phyloP scores from a whole-genome alignment of 2,329 filamentous ascomycete species.

The Basipetospora sp. region DNA sequence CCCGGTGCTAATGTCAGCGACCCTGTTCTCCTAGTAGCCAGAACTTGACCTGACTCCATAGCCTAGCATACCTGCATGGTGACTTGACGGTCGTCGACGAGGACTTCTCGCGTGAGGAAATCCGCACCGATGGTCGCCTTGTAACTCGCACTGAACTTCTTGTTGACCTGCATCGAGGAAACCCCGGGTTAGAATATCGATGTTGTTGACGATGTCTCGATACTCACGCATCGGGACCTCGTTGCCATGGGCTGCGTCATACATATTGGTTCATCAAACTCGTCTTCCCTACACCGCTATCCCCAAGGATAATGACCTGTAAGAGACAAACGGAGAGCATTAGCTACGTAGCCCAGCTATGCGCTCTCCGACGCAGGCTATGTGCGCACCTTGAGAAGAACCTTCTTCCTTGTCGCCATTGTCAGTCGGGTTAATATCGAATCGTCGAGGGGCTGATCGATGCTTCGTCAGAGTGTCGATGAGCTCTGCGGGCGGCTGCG shows the following conservation, averaged over 20 bases:
- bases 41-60: too few relatives aligned
- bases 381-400: constrained; percentile 61
- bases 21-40: too few relatives aligned
- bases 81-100: constrained; percentile 91
- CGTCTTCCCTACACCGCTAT: constrained; percentile 97
- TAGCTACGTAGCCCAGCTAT: too few relatives aligned
- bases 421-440: constrained; percentile 14
- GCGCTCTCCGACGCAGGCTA: too few relatives aligned
- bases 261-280: constrained; percentile 99
- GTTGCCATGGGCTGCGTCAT: constrained; percentile 24
- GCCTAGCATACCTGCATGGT: constrained; percentile 71
- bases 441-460: too few relatives aligned
- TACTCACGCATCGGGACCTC: neutral
- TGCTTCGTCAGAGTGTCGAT: too few relatives aligned
- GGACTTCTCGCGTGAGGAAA: constrained; percentile 93
- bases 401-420: constrained; percentile 80
- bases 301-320: constrained; percentile 95
- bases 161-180: constrained; percentile 96
- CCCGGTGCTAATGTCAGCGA: too few relatives aligned
- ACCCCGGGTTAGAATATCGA: neutral
- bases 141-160: constrained; percentile 99
- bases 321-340: too few relatives aligned
- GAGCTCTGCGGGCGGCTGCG: too few relatives aligned
- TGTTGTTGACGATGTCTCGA: constrained; percentile 6
- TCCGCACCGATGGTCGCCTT: constrained; percentile 98